phyloP scores from a whole-genome alignment of 73 alveolate species.

The Halteria grandinella region DNA sequence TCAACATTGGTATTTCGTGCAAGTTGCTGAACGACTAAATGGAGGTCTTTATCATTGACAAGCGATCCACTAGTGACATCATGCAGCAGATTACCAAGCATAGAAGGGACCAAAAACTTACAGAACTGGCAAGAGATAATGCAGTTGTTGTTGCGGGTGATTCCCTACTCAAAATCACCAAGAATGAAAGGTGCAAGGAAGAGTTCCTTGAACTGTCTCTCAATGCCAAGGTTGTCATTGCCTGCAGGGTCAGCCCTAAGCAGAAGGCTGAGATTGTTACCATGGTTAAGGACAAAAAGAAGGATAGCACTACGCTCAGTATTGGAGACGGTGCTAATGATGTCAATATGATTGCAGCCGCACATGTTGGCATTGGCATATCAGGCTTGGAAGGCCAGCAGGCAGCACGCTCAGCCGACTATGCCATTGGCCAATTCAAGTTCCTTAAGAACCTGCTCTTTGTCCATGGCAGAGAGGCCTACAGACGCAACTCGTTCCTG shows the following conservation, averaged over 20 bases:
- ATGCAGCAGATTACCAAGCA: background rate
- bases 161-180: conserved; percentile 18
- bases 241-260: conserved; percentile 65
- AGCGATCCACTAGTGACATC: background rate
- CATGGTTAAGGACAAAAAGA: conserved; percentile 41
- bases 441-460: conserved; percentile 78
- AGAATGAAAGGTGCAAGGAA: background rate
- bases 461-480: conserved; percentile 92
- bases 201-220: conserved; percentile 39
- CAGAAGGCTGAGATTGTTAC: conserved; percentile 64
- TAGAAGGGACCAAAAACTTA: background rate
- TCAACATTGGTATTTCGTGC: conserved; percentile 66
- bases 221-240: conserved; percentile 51
- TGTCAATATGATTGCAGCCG: conserved; percentile 93
- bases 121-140: conserved; percentile 22
- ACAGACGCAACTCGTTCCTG: conserved; percentile 82
- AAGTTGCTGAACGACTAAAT: conserved; percentile 40
- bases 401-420: conserved; percentile 90
- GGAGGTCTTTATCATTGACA: conserved; percentile 19
- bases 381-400: conserved; percentile 90
- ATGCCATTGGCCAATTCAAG: conserved; percentile 85
- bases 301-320: conserved; percentile 69
- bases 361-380: conserved; percentile 95
- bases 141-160: conserved; percentile 49
- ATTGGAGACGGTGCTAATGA: conserved; percentile 97